Evolutionary conservation across 2,329 filamentous ascomycete genomes (phyloP), one percentile per base, ranked within the genome.

Genomic region (Trichoderma koningii): DNA sequence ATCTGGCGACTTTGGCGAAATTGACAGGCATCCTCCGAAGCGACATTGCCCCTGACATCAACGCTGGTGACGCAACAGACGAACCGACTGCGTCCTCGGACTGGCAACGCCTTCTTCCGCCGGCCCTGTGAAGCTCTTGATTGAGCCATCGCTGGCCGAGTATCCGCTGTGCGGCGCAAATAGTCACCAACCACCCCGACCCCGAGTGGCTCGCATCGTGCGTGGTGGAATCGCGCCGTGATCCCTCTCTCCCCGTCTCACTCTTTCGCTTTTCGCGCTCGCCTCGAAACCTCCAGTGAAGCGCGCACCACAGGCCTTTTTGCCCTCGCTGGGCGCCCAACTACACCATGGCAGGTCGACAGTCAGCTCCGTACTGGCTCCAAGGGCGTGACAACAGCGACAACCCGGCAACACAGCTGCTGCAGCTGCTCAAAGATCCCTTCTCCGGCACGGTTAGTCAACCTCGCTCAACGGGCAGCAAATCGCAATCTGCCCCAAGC

Each of bases 391-490:
- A 68, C 55, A 19, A 68, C 55, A 10, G 14, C 23, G 19, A 68
- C 6, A 52, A 56, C n/a, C 60, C 70, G 19, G 80, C 76, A 34
- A 67, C 80, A 53, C 75, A 84, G 72, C 74, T 85, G 62, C 74
- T 85, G 42, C 72, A 81, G 3, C 73, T 86, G 53, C 73, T 86
- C 14, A 74, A 80, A 65, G 76, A 84, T 66, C 84, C 84, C 10
- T 86, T 85, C 69, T 77, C 77, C 57, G 76, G 77, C 62, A 75
- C 77, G 72, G 82, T 84, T 17, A 64, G 62, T 63, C 41, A 47
- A 47, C 26, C 0, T 38, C 50, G 50, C 28, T 41, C 26, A n/a
- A 28, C 3, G 15, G 41, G 48, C 21, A 41, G 15, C 7, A 19
- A 19, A n/a, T 12, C 10, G 17, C 23, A 19, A 4, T 10, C 55